Evolutionary conservation across 2,329 filamentous ascomycete genomes (phyloP).

Genomic region (Cladosporium sphaerospermum): DNA sequence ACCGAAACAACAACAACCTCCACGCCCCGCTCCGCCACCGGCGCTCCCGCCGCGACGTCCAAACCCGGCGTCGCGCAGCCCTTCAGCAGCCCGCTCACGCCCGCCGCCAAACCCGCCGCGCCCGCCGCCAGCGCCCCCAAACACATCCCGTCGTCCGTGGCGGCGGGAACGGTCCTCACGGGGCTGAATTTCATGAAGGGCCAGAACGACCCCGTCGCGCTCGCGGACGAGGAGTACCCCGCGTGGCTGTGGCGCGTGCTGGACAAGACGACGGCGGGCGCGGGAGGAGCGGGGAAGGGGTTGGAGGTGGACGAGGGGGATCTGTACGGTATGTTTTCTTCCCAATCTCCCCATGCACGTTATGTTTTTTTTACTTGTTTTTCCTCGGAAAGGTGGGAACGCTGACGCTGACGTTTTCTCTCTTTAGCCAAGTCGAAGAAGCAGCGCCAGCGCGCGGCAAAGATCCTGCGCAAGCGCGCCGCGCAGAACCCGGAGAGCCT

Average conservation of each 20-base stretch:
- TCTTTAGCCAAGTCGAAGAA: slow-evolving; percentile 74
- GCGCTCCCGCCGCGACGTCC: slow-evolving; percentile 37
- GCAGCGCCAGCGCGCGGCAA: slow-evolving; percentile 65
- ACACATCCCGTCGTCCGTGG: slow-evolving; percentile 42
- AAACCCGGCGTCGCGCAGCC: slow-evolving; percentile 40
- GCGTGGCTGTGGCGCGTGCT: slow-evolving; percentile 73
- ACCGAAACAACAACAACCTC: slow-evolving; percentile 25
- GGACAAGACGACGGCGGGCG: slow-evolving; percentile 48
- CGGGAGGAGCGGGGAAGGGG: slow-evolving; percentile 44
- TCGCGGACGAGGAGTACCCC: slow-evolving; percentile 70
- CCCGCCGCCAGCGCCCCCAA: slow-evolving; percentile 28
- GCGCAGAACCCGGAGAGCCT: slow-evolving; percentile 61
- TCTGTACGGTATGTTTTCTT: slow-evolving; percentile 64
- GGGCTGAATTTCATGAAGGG: slow-evolving; percentile 75
- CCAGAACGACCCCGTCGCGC: slow-evolving; percentile 64
- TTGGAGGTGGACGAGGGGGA: slow-evolving; percentile 60
- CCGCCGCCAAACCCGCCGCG: slow-evolving; percentile 22
- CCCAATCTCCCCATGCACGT: too few species aligned
- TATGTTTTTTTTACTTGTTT: too few species aligned
- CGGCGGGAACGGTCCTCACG: slow-evolving; percentile 62
- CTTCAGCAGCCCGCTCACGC: slow-evolving; percentile 27
- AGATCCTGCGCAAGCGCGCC: slow-evolving; percentile 55
- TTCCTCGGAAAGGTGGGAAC: neutral
- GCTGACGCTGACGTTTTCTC: neutral
- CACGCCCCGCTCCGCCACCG: slow-evolving; percentile 25